Evolutionary conservation across 768 basidiomycete species (phyloP), one percentile per base, ranked within the genome.

Genomic region (Lactarius sp.): DNA sequence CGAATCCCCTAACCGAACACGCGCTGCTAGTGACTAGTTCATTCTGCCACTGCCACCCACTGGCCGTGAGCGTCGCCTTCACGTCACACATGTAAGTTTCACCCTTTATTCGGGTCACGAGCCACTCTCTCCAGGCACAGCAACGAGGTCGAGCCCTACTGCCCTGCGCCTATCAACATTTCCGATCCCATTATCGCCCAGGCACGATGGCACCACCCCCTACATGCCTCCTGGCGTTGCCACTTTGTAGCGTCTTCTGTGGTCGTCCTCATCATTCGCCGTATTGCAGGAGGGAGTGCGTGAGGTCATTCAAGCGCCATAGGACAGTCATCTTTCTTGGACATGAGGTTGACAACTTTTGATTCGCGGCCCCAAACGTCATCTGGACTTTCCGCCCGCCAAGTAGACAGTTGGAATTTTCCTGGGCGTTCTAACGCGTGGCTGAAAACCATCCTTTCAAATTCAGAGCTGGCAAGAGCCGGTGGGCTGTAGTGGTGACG

Each of bases 301-400:
- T 20, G 46, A 46, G 8, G 46, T 46, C n/a, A 2, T 20, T 20
- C 8, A 46, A 8, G 47, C 47, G 46, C 46, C n/a, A 10, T 14
- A 27, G 44, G 22, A 49, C 10, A 20, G 13, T 14, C 49, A n/a
- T 6, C 22, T 10, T 36, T 36, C 18, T 14, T 14, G 20, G 59
- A 44, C 20, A 36, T 22, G 34, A 27, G 5, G 6, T 31, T 33
- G n/a, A 6, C 10, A 54, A 9, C n/a, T 47, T 27, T n/a, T 53
- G 4, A 37, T 41, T 1, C n/a, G 1, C 42, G 62, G n/a, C 62
- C 57, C 62, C 37, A 54, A 47, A 59, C 52, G 57, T 64, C 62
- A 59, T 58, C 51, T 39, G 37, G 51, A 20, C 18, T 46, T 53
- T 31, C 49, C 39, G 50, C 50, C 10, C 39, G 22, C 59, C 50